Conservation (phyloP, 23 red algal species). For the Chondrus crispus region DNA sequence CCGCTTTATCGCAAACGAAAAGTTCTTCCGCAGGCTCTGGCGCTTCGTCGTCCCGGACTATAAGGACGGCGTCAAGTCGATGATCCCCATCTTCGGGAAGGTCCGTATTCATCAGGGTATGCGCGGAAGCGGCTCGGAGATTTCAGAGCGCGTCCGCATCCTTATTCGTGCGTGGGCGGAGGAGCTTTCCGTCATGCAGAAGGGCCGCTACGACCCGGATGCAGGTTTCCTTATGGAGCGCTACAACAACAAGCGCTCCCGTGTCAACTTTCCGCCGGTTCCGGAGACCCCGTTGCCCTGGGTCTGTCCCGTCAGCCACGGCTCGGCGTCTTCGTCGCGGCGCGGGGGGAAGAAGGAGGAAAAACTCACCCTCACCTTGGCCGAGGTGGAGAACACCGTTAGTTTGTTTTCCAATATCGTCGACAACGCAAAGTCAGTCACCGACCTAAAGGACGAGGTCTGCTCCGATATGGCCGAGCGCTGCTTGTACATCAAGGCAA, state of each 20-base stretch:
- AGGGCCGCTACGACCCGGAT: slow-evolving; percentile 63
- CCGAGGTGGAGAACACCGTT: slow-evolving; percentile 72
- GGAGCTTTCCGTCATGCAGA: slow-evolving; percentile 62
- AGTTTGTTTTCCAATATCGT: slow-evolving; percentile 69
- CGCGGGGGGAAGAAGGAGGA: neutral
- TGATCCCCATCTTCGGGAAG: slow-evolving; percentile 58
- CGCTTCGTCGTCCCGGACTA: slow-evolving; percentile 94
- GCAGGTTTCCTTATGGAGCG: slow-evolving; percentile 77
- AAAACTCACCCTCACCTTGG: slow-evolving; percentile 17
- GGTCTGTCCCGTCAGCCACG: slow-evolving; percentile 60
- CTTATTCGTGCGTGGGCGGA: slow-evolving; percentile 90
- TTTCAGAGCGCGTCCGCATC: slow-evolving; percentile 60
- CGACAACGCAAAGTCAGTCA: slow-evolving; percentile 26
- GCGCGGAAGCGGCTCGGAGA: slow-evolving; percentile 26
- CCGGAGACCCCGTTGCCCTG: slow-evolving; percentile 47
- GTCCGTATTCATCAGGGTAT: slow-evolving; percentile 32
- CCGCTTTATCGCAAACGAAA: slow-evolving; percentile 80
- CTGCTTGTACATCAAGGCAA: slow-evolving; percentile 45
- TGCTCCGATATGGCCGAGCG: slow-evolving; percentile 55
- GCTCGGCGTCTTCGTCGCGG: neutral
- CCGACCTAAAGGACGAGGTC: slow-evolving; percentile 59
- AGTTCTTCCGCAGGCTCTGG: slow-evolving; percentile 95
- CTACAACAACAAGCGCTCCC: slow-evolving; percentile 69
- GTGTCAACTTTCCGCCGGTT: slow-evolving; percentile 50
- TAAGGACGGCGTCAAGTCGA: slow-evolving; percentile 77